Base-by-base conservation (phyloP, 1,284 basidiomycete genomes). In the Heliocybe sulcata region DNA sequence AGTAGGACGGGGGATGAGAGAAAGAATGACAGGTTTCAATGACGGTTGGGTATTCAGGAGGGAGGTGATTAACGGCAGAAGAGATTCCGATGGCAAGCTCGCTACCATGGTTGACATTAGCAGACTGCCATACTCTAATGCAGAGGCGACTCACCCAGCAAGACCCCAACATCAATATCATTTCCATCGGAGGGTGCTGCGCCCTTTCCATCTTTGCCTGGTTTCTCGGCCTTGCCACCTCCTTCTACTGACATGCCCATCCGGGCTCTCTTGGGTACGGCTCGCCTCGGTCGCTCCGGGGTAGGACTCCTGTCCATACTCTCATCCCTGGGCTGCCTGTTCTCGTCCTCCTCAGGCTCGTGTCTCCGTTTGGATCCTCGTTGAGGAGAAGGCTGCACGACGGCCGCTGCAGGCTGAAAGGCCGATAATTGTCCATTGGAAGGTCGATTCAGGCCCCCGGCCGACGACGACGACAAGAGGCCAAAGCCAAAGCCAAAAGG, bases 251-350 rank as follows among this genome's bases (percentile, higher is more conserved):
- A 62, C 51, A 72, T 69, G 45, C 70, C 64, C 47, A 81, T 71
- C 56, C 82, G 81, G 49, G 77, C 77, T 56, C 87, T 80, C 67
- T 90, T 90, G 20, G 83, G 84, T 51, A 79, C 74, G 14, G 75
- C 74, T 60, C 82, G 80, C 67, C 82, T 87, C 22, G 79, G 80
- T 49, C 85, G 77, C 67, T 90, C 87, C 20, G 87, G 88, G 8
- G 87, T 88, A 10, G 88, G 87, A 61, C 87, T 90, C 59, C 87
- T 77, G 66, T 90, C 87, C 88, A 90, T 90, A 19, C 81, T 76
- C 57, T 85, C 79, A 61, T 90, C 87, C 53, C 77, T 69, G 42
- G 67, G 68, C 20, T 61, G 64, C 59, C 56, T 72, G 70, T 58
- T 64, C 57, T 80, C 67, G 23, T 70, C 76, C 20, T 72, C 72